phyloP scores from a whole-genome alignment of 2,329 filamentous ascomycete species.

The Sporothrix humicola region DNA sequence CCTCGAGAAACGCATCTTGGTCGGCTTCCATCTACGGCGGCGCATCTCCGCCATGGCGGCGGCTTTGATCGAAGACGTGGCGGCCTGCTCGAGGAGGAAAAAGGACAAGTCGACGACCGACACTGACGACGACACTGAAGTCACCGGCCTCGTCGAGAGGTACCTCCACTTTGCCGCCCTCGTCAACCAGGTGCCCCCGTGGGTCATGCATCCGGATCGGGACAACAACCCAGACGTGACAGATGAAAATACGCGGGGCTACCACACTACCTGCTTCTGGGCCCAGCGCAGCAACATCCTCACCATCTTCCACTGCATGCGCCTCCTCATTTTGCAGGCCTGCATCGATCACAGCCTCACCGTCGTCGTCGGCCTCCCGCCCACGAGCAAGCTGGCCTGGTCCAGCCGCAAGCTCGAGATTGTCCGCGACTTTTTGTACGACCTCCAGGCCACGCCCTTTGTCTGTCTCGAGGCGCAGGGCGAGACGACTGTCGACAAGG shows the following conservation, averaged over 20 bases:
- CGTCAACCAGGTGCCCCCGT: slow-evolving; percentile 11
- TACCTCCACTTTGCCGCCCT: slow-evolving; percentile 18
- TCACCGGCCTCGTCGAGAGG: neutral
- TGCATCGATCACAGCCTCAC: neutral
- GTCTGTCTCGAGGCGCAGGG: slow-evolving; percentile 10
- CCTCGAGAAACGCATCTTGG: neutral
- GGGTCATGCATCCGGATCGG: slow-evolving; percentile 13
- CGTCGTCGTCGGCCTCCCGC: neutral
- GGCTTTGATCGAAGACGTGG: neutral
- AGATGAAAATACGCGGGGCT: too few species aligned
- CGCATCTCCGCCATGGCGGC: slow-evolving; percentile 12
- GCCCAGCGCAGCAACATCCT: slow-evolving; percentile 16
- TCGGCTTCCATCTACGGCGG: slow-evolving; percentile 8
- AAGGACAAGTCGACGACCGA: too few species aligned
- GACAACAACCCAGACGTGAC: neutral
- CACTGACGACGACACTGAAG: neutral
- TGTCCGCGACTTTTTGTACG: slow-evolving; percentile 15
- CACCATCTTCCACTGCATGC: slow-evolving; percentile 24
- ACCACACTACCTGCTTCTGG: slow-evolving; percentile 19
- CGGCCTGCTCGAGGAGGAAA: neutral
- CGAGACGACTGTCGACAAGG: slow-evolving; percentile 20
- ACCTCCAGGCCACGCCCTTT: slow-evolving; percentile 7
- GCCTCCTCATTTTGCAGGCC: slow-evolving; percentile 12
- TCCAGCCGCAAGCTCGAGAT: slow-evolving; percentile 22
- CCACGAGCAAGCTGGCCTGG: neutral